These are phyloP conservation scores for Ballota nigra DNA, from an alignment of 257 asterid genomes.

Conservation along the genomic window DNA sequence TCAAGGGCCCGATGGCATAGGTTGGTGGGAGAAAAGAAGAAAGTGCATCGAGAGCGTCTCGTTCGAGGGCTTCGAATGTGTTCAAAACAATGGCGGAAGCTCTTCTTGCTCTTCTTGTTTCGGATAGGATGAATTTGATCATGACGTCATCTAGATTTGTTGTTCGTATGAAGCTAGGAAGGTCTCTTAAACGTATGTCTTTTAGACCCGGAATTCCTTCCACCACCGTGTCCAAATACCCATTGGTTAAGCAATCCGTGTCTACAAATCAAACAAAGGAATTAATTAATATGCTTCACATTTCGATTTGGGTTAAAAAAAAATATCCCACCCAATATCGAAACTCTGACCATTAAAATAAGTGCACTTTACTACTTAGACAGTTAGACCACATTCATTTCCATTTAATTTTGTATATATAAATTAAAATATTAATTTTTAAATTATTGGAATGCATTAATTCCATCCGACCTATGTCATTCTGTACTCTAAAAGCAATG, in stretches of 20 bases:
- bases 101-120: conserved; percentile 15
- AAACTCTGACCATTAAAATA: no score
- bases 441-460: no score
- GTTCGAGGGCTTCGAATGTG: conserved; percentile 51
- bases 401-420: no score
- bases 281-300: no score
- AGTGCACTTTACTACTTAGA: no score
- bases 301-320: no score
- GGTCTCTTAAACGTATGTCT: conserved; percentile 38
- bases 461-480: no score
- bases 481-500: no score
- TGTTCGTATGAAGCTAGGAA: conserved; percentile 48
- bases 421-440: no score
- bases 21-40: conserved; percentile 35
- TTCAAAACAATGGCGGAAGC: conserved; percentile 47
- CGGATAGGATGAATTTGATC: conserved; percentile 26
- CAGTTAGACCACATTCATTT: no score
- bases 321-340: no score
- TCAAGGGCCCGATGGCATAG: conserved; percentile 51
- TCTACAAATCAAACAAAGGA: conserved; percentile 27
- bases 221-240: conserved; percentile 39
- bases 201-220: conserved; percentile 41
- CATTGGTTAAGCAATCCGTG: conserved; percentile 35
- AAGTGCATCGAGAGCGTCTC: conserved; percentile 30
- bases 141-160: conserved; percentile 31